A percentile compares a stretch with the other conserved stretches of the same genome.
These are phyloP conservation scores for Neoboletus subvelutipes DNA, from an alignment of 768 basidiomycete genomes.

Conservation along the genomic window DNA sequence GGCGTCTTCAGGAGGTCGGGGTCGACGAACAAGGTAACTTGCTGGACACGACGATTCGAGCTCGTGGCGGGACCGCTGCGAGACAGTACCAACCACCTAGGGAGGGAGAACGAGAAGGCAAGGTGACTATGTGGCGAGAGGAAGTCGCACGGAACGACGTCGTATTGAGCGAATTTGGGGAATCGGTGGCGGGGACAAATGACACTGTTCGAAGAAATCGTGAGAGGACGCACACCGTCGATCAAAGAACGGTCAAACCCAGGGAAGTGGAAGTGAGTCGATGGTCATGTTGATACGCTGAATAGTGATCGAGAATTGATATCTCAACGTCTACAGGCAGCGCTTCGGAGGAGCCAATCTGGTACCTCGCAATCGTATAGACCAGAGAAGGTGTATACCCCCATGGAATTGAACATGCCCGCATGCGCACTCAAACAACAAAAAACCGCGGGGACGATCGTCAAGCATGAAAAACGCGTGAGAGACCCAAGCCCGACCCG, in stretches of 20 bases:
- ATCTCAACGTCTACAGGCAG: constrained; percentile 10
- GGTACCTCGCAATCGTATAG: constrained; percentile 20
- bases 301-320: background rate
- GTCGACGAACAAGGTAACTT: constrained; percentile 31
- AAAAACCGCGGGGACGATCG: constrained; percentile 6
- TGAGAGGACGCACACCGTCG: constrained; percentile 11
- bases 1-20: constrained; percentile 36
- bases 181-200: constrained; percentile 10
- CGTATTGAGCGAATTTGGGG: constrained; percentile 25
- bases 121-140: constrained; percentile 57
- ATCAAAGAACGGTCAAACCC: constrained; percentile 16
- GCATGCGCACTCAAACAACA: constrained; percentile 17
- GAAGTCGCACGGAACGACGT: constrained; percentile 43
- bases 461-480: constrained; percentile 21
- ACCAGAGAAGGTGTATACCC: constrained; percentile 26
- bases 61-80: constrained; percentile 3
- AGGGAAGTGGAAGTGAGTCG: constrained; percentile 25
- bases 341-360: constrained; percentile 24
- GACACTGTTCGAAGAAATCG: constrained; percentile 13
- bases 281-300: background rate
- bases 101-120: constrained; percentile 26
- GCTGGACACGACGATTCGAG: constrained; percentile 17
- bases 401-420: constrained; percentile 20
- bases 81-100: constrained; percentile 9
- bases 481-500: constrained; percentile 29